Base-by-base conservation (phyloP, 805 yeast species). In the Saccharomycopsis capsularis region DNA sequence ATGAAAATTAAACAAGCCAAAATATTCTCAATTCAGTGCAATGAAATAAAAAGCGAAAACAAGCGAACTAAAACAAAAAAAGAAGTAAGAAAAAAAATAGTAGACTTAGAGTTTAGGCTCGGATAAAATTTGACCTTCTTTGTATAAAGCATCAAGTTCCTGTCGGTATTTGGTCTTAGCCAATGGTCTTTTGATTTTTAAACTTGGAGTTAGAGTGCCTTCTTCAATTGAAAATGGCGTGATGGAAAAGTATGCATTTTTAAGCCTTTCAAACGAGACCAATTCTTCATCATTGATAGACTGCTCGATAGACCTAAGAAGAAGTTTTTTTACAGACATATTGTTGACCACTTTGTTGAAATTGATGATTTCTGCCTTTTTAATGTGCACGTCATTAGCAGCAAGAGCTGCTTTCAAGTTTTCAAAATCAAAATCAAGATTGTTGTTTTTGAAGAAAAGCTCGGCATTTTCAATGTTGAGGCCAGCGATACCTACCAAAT, bases 401-500 rank as follows among this genome's bases (percentile, higher is more conserved):
- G 38, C 38, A 9, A 11, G 5, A n/a, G 19, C 18, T 29, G 7
- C 13, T 29, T 29, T 7, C 19, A 34, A n/a, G 7, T 6, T 18
- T 9, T 9, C 6, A 18, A 34, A 9, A n/a, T 34, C 38, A n/a
- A 13, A 34, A 5, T n/a, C 7, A 16, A 34, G 15, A 6, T 34
- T 9, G 6, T 13, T 5, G 6, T 9, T 13, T 13, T 34, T 9
- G 18, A 34, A 11, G n/a, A 34, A 16, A n/a, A 6, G 18, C 15
- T 13, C 7, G 7, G 18, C 5, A 6, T 18, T 16, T 16, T 34
- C 42, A 2, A 74, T 72, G 45, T 81, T 85, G 42, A 83, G 63
- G 29, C 90, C 89, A 36, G 77, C 58, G 37, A 84, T 63, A 25
- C 78, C 88, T 18, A 84, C 81, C 53, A 84, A 64, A 58, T 56